Evolutionary conservation across 163 green algal species (phyloP).

Genomic region (Coccomyxa subellipsoidea): DNA sequence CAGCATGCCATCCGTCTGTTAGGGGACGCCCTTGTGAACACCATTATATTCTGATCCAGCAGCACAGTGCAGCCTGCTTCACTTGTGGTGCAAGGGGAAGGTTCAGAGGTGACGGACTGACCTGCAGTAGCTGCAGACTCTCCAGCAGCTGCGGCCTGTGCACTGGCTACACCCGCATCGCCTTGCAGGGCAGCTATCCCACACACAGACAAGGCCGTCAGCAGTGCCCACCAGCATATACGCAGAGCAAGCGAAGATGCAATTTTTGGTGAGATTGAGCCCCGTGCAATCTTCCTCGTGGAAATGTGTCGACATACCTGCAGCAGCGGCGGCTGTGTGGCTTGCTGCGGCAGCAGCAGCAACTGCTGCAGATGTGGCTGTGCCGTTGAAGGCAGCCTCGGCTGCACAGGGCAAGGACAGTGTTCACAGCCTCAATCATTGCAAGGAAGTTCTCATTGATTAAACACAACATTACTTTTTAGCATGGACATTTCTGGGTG

Average conservation of each 20-base stretch:
- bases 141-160: slow-evolving; percentile 1
- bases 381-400: not conserved
- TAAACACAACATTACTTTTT: not conserved
- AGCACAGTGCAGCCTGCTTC: no score
- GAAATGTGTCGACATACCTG: not conserved
- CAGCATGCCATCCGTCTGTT: not conserved
- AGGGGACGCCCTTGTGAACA: not conserved
- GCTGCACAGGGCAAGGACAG: not conserved
- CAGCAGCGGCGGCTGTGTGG: not conserved
- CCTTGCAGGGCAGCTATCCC: not conserved
- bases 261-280: not conserved
- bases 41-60: no score
- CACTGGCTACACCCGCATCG: not conserved
- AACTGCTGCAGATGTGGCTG: not conserved
- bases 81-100: no score
- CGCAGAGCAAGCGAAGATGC: not conserved
- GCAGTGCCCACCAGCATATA: not conserved
- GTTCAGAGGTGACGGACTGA: not conserved
- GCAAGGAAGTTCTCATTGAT: not conserved
- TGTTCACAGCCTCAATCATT: not conserved
- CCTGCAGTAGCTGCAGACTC: not conserved
- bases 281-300: not conserved
- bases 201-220: not conserved
- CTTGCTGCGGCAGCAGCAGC: not conserved
- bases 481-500: not conserved